Evolutionary conservation across 805 yeast genomes (phyloP).

Genomic region (Hanseniaspora lindneri): DNA sequence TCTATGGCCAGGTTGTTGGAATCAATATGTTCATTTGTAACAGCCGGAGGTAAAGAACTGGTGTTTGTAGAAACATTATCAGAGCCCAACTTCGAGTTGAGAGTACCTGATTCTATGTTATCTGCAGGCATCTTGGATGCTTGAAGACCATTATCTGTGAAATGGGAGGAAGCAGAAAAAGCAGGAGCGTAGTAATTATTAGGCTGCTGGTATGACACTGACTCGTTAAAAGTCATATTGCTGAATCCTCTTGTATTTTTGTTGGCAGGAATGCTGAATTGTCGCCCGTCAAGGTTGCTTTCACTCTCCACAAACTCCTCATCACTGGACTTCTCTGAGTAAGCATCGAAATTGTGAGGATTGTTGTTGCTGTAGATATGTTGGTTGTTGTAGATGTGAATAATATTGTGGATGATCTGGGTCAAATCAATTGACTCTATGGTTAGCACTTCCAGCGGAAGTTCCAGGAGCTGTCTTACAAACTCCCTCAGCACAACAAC

Average conservation of each 20-base stretch:
- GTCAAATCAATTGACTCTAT: conserved; percentile 6
- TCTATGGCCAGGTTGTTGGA: no score
- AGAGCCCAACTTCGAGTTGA: neutral
- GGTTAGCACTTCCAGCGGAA: neutral
- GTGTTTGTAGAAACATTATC: no score
- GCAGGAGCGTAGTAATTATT: neutral
- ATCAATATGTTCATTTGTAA: no score
- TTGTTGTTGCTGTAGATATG: neutral
- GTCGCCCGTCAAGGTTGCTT: no score
- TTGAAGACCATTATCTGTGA: no score
- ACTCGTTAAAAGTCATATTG: conserved; percentile 12
- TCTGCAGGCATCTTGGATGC: neutral
- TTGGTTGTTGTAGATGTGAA: conserved; percentile 7
- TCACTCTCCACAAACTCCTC: no score
- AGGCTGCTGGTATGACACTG: neutral
- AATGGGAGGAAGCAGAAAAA: neutral
- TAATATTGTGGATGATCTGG: conserved; percentile 11
- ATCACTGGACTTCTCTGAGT: no score
- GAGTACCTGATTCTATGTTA: neutral
- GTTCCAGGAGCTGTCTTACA: conserved; percentile 7
- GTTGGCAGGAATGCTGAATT: conserved; percentile 5
- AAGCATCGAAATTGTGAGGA: no score
- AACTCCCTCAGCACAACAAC: conserved; percentile 6
- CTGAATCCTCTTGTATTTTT: conserved; percentile 15
- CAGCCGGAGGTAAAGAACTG: no score